Evolutionary conservation across 257 asterid genomes (phyloP), one percentile per base, ranked within the genome.

Genomic region (Ophiorrhiza pumila): DNA sequence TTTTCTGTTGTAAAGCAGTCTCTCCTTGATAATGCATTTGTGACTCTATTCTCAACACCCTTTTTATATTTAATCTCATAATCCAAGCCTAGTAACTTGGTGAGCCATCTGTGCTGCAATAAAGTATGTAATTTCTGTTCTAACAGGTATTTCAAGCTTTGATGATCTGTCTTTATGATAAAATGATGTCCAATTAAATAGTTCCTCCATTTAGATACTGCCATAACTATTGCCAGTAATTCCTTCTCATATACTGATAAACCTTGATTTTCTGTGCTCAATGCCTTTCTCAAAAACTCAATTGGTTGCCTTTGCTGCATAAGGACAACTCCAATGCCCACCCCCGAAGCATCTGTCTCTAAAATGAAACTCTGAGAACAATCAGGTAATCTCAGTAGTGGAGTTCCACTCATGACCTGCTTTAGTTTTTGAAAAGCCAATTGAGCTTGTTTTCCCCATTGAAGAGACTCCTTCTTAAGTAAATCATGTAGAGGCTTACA

Each of bases 331-430:
- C 69, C 68, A 7, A 45, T 53, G 1, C 76, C 61, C 0, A 18
- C 22, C 0, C 9, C 35, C 1, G 9, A 45, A 2, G 70, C 62
- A 43, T 56, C 29, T 2, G 29, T 55, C 10, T 71, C 75, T 1
- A 57, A 1, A 32, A 71, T 18, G 22, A 71, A 61, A 0, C 5
- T 42, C 7, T 17, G 20, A 4, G 9, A 0, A 35, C 32, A 73
- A 5, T 73, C 42, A 45, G 77, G 77, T 39, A 61, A 2, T 7
- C 50, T 46, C 5, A 73, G 13, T 6, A 72, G 4, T 13, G 61
- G 76, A 1, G 62, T 15, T 13, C 69, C 0, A 7, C 25, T 7
- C 60, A 55, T 55, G 6, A 37, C 23, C 22, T 59, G 23, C 7
- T 67, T 56, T 25, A 32, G 18, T 25, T 46, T 9, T 8, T 13